A percentile compares a stretch with the other conserved stretches of the same genome.
Evolutionary conservation across 805 yeast genomes (phyloP).

Genomic region (Sugiyamaella floridensis): DNA sequence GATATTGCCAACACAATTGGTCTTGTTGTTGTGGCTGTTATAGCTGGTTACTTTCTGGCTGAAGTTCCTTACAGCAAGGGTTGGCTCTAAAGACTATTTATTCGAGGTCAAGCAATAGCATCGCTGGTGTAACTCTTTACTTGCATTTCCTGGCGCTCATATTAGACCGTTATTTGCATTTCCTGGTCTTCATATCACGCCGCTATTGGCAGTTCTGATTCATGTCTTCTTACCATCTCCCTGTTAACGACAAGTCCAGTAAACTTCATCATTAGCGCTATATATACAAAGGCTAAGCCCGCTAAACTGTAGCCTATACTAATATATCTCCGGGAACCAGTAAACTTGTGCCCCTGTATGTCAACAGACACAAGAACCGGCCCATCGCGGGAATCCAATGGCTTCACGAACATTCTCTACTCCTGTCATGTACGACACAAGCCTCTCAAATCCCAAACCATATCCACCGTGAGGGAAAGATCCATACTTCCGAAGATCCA

Average conservation of each 20-base stretch:
- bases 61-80: not conserved
- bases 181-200: too few species aligned
- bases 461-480: conserved; percentile 93
- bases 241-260: not conserved
- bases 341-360: not conserved
- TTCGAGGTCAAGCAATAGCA: not conserved
- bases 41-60: conserved; percentile 9
- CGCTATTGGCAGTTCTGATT: too few species aligned
- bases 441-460: conserved; percentile 90
- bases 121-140: not conserved
- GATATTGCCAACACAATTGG: conserved; percentile 14
- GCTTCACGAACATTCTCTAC: conserved; percentile 80
- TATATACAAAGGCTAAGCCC: not conserved
- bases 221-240: not conserved
- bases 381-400: conserved; percentile 78
- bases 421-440: conserved; percentile 65
- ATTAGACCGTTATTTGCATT: too few species aligned
- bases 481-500: conserved; percentile 66
- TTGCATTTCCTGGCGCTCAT: too few species aligned
- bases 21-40: conserved; percentile 6
- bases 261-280: not conserved
- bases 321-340: too few species aligned
- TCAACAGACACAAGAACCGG: conserved; percentile 44
- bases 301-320: too few species aligned
- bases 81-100: not conserved